Base-by-base conservation (phyloP, 106 monocot genomes). In the Chionographis japonica region DNA sequence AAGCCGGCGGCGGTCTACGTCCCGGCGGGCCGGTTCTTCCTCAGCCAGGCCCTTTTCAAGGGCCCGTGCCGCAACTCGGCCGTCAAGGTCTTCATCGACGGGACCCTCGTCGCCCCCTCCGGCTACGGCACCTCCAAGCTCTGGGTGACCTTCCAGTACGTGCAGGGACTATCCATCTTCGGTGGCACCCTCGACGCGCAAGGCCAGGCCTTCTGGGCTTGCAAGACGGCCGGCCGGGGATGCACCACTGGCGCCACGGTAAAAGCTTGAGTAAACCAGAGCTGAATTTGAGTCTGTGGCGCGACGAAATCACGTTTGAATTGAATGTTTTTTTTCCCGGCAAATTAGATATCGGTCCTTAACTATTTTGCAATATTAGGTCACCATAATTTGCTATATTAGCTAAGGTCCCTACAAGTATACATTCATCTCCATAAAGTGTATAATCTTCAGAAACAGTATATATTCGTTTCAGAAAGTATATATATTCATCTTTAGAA, bases 41-140 rank as follows among this genome's bases (percentile, higher is more conserved):
- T 88, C 2, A 62, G 84, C 62, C 68, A 37, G 18, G 75, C 71
- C 0, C n/a, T 61, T 2, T 70, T 88, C 62, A 1, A 8, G 1
- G 88, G 88, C 2, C 88, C 88, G 0, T 88, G 88, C 78, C 78
- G 75, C 9, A 81, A 58, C 41, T 8, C 2, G 1, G 16, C 2
- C 2, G 55, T 76, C 27, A 68, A 36, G 15, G n/a, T 88, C 7
- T 1, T 19, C 8, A 66, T 81, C 53, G 4, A 69, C 3, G 88
- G 84, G 2, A 81, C 81, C 37, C 11, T 88, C 15, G 61, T 84
- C 3, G 88, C 80, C 1, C 52, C 80, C 12, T 18, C 76, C 9
- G 56, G 40, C 17, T 73, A 67, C 68, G n/a, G 43, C 18, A 20
- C 39, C 12, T 12, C 5, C 6, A n/a, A 0, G 3, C 37, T 41